Conservation (phyloP, 2,329 filamentous ascomycete genomes). For the Dothideomycetes sp. region DNA sequence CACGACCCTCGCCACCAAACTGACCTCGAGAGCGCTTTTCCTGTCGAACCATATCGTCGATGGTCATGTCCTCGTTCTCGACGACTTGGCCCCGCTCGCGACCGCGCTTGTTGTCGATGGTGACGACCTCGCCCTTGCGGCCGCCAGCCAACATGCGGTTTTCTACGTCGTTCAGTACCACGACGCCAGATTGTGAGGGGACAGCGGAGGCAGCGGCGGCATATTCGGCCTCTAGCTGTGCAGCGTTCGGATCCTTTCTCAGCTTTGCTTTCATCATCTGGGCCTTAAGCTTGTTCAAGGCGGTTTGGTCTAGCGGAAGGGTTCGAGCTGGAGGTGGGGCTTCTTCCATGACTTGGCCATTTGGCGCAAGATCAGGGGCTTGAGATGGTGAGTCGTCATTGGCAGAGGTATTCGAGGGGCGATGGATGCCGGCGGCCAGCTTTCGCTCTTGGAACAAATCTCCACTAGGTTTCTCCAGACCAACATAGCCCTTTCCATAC, state of each 20-base stretch:
- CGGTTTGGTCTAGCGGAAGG: conserved; percentile 58
- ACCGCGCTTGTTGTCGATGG: conserved; percentile 69
- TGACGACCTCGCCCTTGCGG: conserved; percentile 62
- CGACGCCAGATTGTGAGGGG: conserved; percentile 51
- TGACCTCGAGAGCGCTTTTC: conserved; percentile 76
- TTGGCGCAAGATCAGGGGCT: conserved; percentile 13
- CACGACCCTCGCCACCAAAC: conserved; percentile 65
- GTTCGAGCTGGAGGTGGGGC: conserved; percentile 37
- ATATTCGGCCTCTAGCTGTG: conserved; percentile 73
- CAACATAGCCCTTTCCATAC: conserved; percentile 76
- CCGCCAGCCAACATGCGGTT: conserved; percentile 79
- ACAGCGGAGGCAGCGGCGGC: conserved; percentile 50
- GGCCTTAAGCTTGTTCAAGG: conserved; percentile 80
- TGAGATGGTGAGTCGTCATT: conserved; percentile 15
- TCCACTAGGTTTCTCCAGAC: conserved; percentile 77
- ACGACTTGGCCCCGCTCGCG: conserved; percentile 73
- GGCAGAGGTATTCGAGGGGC: conserved; percentile 20
- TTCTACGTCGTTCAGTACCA: conserved; percentile 80
- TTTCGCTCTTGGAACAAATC: conserved; percentile 74
- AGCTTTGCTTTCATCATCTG: conserved; percentile 95
- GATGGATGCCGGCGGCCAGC: conserved; percentile 43
- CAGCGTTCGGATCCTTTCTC: conserved; percentile 62
- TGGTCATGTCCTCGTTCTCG: conserved; percentile 89
- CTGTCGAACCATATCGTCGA: conserved; percentile 95
- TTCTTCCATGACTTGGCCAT: conserved; percentile 46